These are phyloP conservation scores for Phaeotremella fagi DNA, from an alignment of 768 basidiomycete species.

Conservation along the genomic window DNA sequence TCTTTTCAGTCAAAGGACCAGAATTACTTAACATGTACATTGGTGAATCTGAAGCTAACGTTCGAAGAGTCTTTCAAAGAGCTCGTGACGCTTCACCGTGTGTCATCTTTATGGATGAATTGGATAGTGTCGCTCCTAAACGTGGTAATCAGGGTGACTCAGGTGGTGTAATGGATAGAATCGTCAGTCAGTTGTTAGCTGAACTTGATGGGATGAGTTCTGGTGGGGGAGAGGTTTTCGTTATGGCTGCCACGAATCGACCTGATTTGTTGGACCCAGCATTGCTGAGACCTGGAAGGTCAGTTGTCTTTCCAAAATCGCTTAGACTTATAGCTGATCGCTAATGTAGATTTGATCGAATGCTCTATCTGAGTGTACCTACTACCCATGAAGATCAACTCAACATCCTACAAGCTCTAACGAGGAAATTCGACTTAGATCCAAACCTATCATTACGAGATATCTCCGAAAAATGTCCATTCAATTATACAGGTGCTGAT, in stretches of 20 bases:
- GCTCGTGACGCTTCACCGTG: constrained; percentile 89
- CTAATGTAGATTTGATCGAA: constrained; percentile 74
- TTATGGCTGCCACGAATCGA: constrained; percentile 92
- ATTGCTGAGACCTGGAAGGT: constrained; percentile 81
- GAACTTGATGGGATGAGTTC: constrained; percentile 84
- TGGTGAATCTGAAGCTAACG: constrained; percentile 75
- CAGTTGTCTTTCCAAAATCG: constrained; percentile 24
- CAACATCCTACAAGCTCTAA: constrained; percentile 81
- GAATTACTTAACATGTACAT: constrained; percentile 98
- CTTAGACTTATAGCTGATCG: background rate
- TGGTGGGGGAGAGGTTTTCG: constrained; percentile 70
- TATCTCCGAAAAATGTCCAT: constrained; percentile 72
- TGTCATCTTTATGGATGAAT: constrained; percentile 93
- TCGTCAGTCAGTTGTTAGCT: constrained; percentile 88
- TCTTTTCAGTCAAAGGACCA: constrained; percentile 95
- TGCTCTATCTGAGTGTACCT: constrained; percentile 93
- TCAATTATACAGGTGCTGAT: constrained; percentile 95
- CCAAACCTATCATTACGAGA: constrained; percentile 59
- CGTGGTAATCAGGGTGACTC: constrained; percentile 93
- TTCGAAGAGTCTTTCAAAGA: constrained; percentile 71
- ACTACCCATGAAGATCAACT: constrained; percentile 77
- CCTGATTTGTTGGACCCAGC: constrained; percentile 89
- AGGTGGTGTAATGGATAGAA: constrained; percentile 96
- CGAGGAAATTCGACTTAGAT: constrained; percentile 82
- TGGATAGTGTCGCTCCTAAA: constrained; percentile 91